phyloP scores from a whole-genome alignment of 257 asterid genomes.

The Vinca minor region DNA sequence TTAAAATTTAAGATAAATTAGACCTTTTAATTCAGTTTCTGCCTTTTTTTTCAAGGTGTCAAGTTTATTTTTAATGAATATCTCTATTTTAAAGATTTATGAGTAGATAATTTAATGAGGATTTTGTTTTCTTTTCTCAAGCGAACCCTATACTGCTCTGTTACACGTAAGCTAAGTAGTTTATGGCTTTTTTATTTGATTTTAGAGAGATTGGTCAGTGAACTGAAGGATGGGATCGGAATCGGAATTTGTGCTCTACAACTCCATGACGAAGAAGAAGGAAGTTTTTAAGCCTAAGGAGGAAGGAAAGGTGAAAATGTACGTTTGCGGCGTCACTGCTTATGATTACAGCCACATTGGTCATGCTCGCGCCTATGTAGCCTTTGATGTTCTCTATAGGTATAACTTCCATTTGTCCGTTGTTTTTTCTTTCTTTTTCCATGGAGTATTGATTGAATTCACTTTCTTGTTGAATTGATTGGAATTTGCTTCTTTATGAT shows the following conservation, averaged over 20 bases:
- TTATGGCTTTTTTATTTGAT: no score
- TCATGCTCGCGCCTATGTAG: slow-evolving; percentile 80
- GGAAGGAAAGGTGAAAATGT: slow-evolving; percentile 67
- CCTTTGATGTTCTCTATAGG: slow-evolving; percentile 81
- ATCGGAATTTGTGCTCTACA: slow-evolving; percentile 43
- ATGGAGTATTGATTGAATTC: not conserved
- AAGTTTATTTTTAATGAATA: no score
- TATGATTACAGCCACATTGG: slow-evolving; percentile 89
- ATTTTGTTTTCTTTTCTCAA: no score
- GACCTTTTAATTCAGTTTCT: no score
- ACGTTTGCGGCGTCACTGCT: slow-evolving; percentile 76
- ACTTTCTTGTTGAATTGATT: not conserved
- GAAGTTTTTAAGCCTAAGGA: slow-evolving; percentile 49
- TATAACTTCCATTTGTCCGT: slow-evolving; percentile 10
- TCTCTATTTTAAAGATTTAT: no score
- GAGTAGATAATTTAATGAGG: no score
- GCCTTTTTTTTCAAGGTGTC: no score
- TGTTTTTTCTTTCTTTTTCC: not conserved
- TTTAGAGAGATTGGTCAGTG: no score
- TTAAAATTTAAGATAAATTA: no score
- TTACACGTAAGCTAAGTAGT: no score
- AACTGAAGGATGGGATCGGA: not conserved
- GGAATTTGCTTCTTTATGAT: no score
- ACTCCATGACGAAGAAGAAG: slow-evolving; percentile 60
- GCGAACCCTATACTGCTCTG: no score